Evolutionary conservation across 805 yeast species (phyloP), one percentile per base, ranked within the genome.

Genomic region (Pichia sporocuriosa): DNA sequence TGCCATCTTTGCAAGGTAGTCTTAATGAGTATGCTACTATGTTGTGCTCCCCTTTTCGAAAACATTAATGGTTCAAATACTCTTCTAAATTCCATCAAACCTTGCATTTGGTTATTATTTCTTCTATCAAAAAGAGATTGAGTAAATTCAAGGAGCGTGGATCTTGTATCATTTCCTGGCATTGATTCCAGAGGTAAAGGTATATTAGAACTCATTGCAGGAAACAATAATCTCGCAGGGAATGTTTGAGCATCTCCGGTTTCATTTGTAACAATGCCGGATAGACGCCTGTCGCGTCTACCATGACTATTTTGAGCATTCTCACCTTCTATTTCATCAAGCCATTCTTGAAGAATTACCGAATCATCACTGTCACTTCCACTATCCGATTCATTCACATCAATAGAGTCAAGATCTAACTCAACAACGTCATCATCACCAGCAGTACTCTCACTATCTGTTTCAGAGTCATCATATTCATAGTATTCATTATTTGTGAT

Each of bases 1-100:
- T 62, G 62, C 93, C 95, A 86, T 49, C 95, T 69, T 37, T 78
- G 80, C 12, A 65, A 59, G 0, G 93, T 79, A 2, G 61, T 52
- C 35, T 55, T 56, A 15, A 58, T 41, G 2, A 38, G 16, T 26
- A 44, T 47, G 4, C 44, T 41, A 37, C 51, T 55, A 8, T 53
- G 52, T 32, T 43, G 54, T 27, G 50, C 17, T 20, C 29, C 39
- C 6, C 36, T 39, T 24, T 40, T 43, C 2, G 37, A 21, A 25
- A 43, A 40, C 22, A 34, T 39, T 15, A 45, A 29, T 12, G 51
- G 51, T 19, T 48, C 49, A 33, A 48, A 34, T 11, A 43, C 39
- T 29, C 47, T 45, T 37, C 51, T 45, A 12, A 48, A 39, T 16
- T 43, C 46, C 9, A 43, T 11, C 21, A 42, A 33, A 7, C 37